Percentiles rank a stretch among this genome's conserved stretches.
Evolutionary conservation across 306 rosid species (phyloP).

Genomic region (Acacia melanoxylon): DNA sequence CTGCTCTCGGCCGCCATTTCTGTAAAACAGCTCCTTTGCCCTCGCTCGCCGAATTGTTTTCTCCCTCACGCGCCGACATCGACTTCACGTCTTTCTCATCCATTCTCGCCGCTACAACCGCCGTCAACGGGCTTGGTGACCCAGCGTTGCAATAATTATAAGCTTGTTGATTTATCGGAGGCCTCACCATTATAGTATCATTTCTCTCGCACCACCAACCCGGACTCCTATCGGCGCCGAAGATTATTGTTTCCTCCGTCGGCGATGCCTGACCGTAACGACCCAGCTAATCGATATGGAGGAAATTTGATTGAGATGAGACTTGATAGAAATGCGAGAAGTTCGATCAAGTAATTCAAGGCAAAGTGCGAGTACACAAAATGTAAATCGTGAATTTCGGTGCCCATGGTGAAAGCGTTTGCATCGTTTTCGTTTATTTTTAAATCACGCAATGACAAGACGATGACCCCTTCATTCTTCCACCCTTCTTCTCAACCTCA

Average conservation of each 20-base stretch:
- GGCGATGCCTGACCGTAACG: conserved; percentile 28
- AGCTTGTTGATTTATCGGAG: conserved; percentile 23
- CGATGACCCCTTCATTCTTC: too few species aligned
- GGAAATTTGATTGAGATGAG: too few species aligned
- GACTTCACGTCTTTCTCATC: neutral
- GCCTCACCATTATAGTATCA: neutral
- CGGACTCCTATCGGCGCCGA: neutral
- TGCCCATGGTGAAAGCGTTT: too few species aligned
- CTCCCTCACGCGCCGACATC: conserved; percentile 29
- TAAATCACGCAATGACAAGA: too few species aligned
- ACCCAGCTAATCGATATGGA: too few species aligned
- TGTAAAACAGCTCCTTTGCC: conserved; percentile 29
- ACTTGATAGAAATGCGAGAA: too few species aligned
- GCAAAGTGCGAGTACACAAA: too few species aligned
- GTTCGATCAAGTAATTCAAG: too few species aligned
- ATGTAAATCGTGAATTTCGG: too few species aligned
- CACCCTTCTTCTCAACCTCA: too few species aligned
- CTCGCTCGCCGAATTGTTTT: conserved; percentile 29
- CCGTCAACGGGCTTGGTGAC: conserved; percentile 25
- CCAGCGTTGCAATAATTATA: conserved; percentile 22
- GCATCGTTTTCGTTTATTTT: too few species aligned
- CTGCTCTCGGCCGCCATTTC: conserved; percentile 60
- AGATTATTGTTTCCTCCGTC: conserved; percentile 20
- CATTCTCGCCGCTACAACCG: conserved; percentile 23
- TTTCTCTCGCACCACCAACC: conserved; percentile 38